Evolutionary conservation across 2,329 filamentous ascomycete genomes (phyloP).

Genomic region (Ophiostoma ulmi): DNA sequence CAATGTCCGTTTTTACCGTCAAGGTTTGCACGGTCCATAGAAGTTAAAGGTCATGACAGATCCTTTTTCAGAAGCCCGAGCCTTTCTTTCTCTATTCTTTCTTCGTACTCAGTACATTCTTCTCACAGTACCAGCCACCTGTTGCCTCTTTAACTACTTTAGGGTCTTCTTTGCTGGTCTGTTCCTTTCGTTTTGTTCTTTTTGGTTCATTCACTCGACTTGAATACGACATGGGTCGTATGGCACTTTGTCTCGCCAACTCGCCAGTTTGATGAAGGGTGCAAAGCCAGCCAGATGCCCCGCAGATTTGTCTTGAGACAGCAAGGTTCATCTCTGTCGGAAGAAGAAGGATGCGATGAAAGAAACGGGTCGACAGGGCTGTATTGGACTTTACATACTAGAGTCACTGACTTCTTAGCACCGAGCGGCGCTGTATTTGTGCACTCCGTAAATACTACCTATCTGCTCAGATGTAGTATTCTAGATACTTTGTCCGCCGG

Average conservation of each 20-base stretch:
- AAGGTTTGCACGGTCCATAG: neutral
- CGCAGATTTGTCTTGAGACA: neutral
- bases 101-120: neutral
- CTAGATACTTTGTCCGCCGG: neutral
- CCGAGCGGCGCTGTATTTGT: neutral
- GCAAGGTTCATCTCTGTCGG: neutral
- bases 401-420: too few relatives aligned
- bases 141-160: neutral
- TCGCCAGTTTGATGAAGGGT: conserved; percentile 14
- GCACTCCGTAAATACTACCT: neutral
- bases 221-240: neutral
- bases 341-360: neutral
- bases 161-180: neutral
- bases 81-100: neutral
- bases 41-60: neutral
- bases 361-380: neutral
- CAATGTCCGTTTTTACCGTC: neutral
- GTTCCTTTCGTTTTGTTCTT: neutral
- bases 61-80: conserved; percentile 1
- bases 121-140: neutral
- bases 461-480: neutral
- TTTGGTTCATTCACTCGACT: neutral
- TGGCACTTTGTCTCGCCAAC: conserved; percentile 5
- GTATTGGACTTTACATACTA: too few relatives aligned
- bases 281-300: conserved; percentile 5